Percentiles rank a stretch among this genome's conserved stretches.
phyloP scores from a whole-genome alignment of 306 rosid species.

The Fagus crenata region DNA sequence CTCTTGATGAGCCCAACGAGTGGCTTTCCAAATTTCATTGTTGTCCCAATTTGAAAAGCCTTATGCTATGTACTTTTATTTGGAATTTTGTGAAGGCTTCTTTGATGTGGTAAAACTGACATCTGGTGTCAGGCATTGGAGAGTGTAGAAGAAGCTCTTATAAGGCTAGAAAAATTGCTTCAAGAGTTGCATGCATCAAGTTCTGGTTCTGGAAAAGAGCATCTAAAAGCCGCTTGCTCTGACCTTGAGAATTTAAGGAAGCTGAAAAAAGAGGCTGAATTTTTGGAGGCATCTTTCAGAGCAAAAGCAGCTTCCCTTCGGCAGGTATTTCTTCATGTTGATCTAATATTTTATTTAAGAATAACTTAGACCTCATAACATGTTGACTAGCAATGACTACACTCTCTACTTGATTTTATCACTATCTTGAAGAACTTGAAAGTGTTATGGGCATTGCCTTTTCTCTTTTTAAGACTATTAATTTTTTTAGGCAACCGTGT shows the following conservation, averaged over 20 bases:
- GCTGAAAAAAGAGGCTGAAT: conserved; percentile 96
- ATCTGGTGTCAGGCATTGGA: conserved; percentile 71
- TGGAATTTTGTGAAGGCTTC: conserved; percentile 15
- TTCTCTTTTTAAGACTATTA: not conserved
- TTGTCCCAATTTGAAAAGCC: not conserved
- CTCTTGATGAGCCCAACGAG: not conserved
- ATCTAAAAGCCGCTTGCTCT: conserved; percentile 95
- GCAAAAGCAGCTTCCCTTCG: conserved; percentile 90
- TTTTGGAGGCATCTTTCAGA: conserved; percentile 91
- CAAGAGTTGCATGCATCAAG: conserved; percentile 85
- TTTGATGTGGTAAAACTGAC: conserved; percentile 25
- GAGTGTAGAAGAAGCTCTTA: conserved; percentile 84
- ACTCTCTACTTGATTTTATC: not conserved
- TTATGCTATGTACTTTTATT: conserved; percentile 25
- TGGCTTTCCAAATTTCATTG: not conserved
- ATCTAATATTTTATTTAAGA: not conserved
- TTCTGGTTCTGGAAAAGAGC: conserved; percentile 84
- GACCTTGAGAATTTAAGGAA: conserved; percentile 95
- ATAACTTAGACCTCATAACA: not conserved
- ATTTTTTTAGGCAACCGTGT: not conserved
- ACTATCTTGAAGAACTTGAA: not conserved
- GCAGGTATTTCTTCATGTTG: conserved; percentile 47
- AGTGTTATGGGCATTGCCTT: not conserved
- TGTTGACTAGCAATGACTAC: not conserved
- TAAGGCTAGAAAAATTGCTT: conserved; percentile 88